Percentiles rank a stretch among this genome's conserved stretches.
Conservation (phyloP, 2,329 filamentous ascomycete genomes). For the Apiospora saccharicola region DNA sequence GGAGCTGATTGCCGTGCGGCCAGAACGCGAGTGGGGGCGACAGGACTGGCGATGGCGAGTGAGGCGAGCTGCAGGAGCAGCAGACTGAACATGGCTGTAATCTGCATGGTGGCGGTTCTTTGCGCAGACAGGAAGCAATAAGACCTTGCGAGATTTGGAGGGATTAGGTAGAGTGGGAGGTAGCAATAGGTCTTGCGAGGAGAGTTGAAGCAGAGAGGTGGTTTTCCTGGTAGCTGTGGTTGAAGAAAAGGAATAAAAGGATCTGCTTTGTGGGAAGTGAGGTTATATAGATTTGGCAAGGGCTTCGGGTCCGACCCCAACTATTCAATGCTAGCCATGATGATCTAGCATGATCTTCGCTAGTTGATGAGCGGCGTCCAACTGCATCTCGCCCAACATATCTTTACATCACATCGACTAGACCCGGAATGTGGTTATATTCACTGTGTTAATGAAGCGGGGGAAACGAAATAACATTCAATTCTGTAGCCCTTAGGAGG, state of each 20-base stretch:
- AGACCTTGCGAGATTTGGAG: neutral
- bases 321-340: neutral
- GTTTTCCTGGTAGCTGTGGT: neutral
- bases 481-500: neutral
- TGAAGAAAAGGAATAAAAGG: neutral
- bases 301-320: neutral
- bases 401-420: conserved; percentile 9
- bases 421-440: neutral
- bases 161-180: neutral
- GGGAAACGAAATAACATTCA: neutral
- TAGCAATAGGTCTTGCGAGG: neutral
- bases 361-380: neutral
- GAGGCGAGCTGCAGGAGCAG: conserved; percentile 19
- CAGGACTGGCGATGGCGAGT: neutral
- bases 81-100: neutral
- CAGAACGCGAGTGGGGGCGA: neutral
- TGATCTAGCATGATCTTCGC: neutral
- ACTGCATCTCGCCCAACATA: conserved; percentile 12
- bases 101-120: conserved; percentile 7
- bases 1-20: neutral
- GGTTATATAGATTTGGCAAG: neutral
- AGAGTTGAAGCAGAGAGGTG: neutral
- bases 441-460: conserved; percentile 14
- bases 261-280: neutral
- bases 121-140: neutral